Evolutionary conservation across 225 moss, liverwort and hornwort species (phyloP).

Genomic region (Ulota crispa): DNA sequence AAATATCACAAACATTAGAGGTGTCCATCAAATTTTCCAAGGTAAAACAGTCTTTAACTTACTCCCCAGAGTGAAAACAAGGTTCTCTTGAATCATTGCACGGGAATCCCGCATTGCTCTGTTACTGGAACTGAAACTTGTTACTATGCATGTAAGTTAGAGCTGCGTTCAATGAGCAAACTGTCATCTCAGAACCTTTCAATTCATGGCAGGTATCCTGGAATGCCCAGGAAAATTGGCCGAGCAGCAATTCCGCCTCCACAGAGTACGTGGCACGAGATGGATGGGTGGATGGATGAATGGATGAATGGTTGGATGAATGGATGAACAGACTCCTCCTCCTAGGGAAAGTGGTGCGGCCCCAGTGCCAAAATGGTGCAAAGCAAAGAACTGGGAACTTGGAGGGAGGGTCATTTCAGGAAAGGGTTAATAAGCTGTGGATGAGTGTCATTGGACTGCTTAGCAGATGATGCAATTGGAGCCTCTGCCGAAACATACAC

Average conservation of each 20-base stretch:
- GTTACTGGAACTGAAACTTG: not conserved
- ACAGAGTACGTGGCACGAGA: not conserved
- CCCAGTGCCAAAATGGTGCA: conserved; percentile 6
- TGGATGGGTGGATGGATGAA: not conserved
- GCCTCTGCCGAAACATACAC: conserved; percentile 19
- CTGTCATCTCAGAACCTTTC: not conserved
- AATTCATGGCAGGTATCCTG: conserved; percentile 16
- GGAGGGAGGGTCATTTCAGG: not conserved
- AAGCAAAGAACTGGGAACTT: not conserved
- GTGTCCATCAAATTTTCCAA: too few relatives aligned
- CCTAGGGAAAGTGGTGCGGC: not conserved
- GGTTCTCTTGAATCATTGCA: not conserved
- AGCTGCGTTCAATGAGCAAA: not conserved
- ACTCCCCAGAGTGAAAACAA: too few relatives aligned
- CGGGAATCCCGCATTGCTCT: not conserved
- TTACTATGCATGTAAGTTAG: not conserved
- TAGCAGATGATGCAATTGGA: not conserved
- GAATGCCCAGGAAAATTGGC: not conserved
- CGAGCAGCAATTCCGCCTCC: not conserved
- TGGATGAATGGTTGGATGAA: too few relatives aligned
- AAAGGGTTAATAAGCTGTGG: not conserved
- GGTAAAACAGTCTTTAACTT: too few relatives aligned
- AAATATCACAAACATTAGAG: too few relatives aligned
- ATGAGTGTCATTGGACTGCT: not conserved
- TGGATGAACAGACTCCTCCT: not conserved